phyloP scores from a whole-genome alignment of 164 flowering plant species.

The Liquidambar formosana region DNA sequence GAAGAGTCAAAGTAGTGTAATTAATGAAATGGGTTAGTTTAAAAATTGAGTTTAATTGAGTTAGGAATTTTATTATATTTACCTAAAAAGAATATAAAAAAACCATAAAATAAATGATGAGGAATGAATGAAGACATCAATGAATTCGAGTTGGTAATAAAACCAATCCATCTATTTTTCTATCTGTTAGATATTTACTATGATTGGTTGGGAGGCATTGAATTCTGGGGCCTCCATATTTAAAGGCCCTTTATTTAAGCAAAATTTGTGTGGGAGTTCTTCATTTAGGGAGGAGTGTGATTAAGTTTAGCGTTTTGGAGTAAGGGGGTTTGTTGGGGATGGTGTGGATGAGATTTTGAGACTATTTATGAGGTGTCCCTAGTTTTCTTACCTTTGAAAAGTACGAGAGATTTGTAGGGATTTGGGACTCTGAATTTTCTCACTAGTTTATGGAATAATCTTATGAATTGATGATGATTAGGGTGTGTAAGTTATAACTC shows the following conservation, averaged over 20 bases:
- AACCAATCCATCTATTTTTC: background rate
- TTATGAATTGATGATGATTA: background rate
- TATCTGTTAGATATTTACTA: background rate
- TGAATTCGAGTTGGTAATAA: background rate
- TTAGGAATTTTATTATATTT: background rate
- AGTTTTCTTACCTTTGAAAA: background rate
- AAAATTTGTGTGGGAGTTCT: background rate
- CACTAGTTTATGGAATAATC: background rate
- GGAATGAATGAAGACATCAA: background rate
- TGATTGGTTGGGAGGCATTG: slow-evolving; percentile 9
- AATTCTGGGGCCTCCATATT: slow-evolving; percentile 6
- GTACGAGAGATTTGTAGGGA: slow-evolving; percentile 26
- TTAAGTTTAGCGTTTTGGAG: too few relatives aligned
- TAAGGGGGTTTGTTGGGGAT: slow-evolving; percentile 10
- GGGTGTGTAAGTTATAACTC: background rate
- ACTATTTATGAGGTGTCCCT: slow-evolving; percentile 6
- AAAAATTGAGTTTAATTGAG: background rate
- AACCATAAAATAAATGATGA: background rate
- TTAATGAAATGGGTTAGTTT: slow-evolving; percentile 1
- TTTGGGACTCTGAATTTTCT: slow-evolving; percentile 10
- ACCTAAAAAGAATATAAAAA: background rate
- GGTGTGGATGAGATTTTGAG: slow-evolving; percentile 26
- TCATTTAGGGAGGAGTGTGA: slow-evolving; percentile 2
- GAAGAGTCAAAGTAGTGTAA: slow-evolving; percentile 11
- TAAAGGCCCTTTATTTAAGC: background rate